These are phyloP conservation scores for Candida railenensis DNA, from an alignment of 805 yeast species.

Conservation along the genomic window DNA sequence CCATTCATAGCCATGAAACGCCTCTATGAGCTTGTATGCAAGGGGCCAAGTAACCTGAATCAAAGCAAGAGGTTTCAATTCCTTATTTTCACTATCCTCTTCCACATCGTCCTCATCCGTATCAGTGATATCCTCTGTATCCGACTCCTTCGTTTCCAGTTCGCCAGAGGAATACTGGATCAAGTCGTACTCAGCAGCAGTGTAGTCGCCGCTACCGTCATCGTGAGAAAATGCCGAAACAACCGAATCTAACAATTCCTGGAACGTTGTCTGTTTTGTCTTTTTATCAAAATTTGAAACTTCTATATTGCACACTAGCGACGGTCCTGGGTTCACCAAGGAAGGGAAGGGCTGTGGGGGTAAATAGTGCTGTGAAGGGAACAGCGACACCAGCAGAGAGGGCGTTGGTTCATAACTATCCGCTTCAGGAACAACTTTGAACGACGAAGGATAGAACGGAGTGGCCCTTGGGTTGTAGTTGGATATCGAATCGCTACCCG, in stretches of 20 bases:
- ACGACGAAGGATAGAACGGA: conserved; percentile 3
- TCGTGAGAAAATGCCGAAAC: neutral
- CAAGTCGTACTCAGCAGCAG: neutral
- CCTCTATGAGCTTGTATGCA: conserved; percentile 3
- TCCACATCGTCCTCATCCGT: neutral
- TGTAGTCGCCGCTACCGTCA: neutral
- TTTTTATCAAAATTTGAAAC: neutral
- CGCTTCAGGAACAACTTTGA: neutral
- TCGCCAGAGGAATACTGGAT: neutral
- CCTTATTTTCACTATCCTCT: neutral
- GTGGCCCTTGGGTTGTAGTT: conserved; percentile 1
- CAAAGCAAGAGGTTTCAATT: conserved; percentile 1
- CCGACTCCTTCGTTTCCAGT: neutral
- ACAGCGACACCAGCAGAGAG: no score
- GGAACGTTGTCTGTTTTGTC: neutral
- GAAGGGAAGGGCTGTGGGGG: conserved; percentile 1
- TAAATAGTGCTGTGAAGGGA: neutral
- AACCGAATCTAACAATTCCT: conserved; percentile 1
- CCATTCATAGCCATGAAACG: conserved; percentile 6
- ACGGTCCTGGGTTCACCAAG: neutral
- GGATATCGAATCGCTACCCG: conserved; percentile 1
- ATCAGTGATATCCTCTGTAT: neutral
- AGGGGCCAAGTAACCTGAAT: conserved; percentile 4
- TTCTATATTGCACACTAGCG: neutral
- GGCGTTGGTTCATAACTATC: neutral